A percentile compares a stretch with the other conserved stretches of the same genome.
phyloP scores from a whole-genome alignment of 352 stramenopile species.

The Poterioochromonas sp. region DNA sequence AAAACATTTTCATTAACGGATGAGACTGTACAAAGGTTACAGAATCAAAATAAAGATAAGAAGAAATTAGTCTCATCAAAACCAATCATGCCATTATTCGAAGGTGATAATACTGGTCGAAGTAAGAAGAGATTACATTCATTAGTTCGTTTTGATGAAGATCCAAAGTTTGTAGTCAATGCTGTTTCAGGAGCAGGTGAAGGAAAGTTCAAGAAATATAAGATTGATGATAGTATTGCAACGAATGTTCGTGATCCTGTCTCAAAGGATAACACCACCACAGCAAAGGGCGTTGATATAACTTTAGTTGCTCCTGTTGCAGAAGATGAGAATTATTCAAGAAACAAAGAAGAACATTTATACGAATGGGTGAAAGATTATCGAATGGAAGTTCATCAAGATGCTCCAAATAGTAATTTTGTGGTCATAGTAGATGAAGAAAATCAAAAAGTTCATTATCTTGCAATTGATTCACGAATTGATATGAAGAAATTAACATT shows the following conservation, averaged over 20 bases:
- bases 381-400: slow-evolving; percentile 15
- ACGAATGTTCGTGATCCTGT: not conserved
- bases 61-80: not conserved
- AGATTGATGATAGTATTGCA: not conserved
- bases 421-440: not conserved
- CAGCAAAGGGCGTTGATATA: not conserved
- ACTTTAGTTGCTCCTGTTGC: not conserved
- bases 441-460: not conserved
- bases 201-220: not conserved
- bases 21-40: not conserved
- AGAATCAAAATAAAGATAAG: not conserved
- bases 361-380: slow-evolving; percentile 21
- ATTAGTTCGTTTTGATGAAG: slow-evolving; percentile 22
- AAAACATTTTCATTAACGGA: not conserved
- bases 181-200: not conserved
- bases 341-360: not conserved
- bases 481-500: not conserved
- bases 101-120: not conserved
- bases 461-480: not conserved
- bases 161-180: not conserved
- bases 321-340: not conserved
- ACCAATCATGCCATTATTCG: not conserved
- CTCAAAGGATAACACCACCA: not conserved
- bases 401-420: not conserved
- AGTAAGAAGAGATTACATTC: too few species aligned